Evolutionary conservation across 2,329 filamentous ascomycete species (phyloP), one percentile per base, ranked within the genome.

Genomic region (Colletotrichum orchidophilum): DNA sequence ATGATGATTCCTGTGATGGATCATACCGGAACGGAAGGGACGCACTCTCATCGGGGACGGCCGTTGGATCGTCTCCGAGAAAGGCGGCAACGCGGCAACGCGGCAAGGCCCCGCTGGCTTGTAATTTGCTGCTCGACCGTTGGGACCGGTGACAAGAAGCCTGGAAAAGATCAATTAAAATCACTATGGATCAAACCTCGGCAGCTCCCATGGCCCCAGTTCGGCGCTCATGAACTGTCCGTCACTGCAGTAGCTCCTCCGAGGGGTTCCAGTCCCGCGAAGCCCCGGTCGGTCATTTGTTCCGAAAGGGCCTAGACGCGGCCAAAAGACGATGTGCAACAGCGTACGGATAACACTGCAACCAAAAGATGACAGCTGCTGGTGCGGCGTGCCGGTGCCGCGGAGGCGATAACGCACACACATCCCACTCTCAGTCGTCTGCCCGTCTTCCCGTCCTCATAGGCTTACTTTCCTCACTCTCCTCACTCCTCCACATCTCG

Each of bases 301-400:
- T 66, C 62, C 62, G 39, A 42, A 58, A 54, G 53, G 54, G 60
- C 29, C 52, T 69, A 64, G 35, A 69, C 26, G 59, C 21, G 46
- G 42, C 42, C 42, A 61, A 33, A 29, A 50, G 21, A 26, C 49
- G 49, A 52, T 46, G 35, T 42, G 29, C 60, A 42, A 53, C 52
- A 58, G 39, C 21, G 39, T 18, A 46, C n/a, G n/a, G n/a, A n/a
- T n/a, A n/a, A n/a, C n/a, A 18, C 39, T 42, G 39, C 39, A 9
- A n/a, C 39, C 39, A 46, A n/a, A 46, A 46, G 39, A 46, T 46
- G 39, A 46, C 39, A 46, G 49, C 49, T 52, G 49, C 21, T 52
- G 49, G 26, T 33, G 58, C 58, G 39, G 54, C 18, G 39, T 29
- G 11, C 39, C 42, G 42, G n/a, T 61, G n/a, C 53, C 57, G 60